Evolutionary conservation across 495 filamentous ascomycete species (phyloP).

Genomic region (Xylaria acuta): DNA sequence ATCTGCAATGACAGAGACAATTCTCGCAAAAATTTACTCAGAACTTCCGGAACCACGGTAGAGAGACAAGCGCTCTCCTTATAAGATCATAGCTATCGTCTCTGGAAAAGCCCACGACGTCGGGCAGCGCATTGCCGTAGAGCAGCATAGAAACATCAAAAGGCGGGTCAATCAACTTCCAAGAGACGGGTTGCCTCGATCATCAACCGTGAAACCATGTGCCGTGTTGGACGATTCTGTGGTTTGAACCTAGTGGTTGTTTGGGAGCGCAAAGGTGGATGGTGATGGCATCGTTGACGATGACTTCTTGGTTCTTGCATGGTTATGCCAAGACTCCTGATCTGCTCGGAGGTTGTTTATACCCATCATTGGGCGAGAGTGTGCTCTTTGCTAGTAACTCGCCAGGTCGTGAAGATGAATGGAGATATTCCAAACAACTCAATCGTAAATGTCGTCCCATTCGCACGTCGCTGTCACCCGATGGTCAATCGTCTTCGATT

Average conservation of each 20-base stretch:
- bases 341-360: conserved; percentile 32
- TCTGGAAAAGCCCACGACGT: background rate
- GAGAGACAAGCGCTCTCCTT: conserved; percentile 15
- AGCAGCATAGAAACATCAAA: conserved; percentile 16
- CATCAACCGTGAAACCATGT: conserved; percentile 22
- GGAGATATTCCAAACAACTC: background rate
- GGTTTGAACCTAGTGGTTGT: background rate
- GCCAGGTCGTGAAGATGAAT: background rate
- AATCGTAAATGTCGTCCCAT: background rate
- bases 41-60: background rate
- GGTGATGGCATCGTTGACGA: background rate
- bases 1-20: background rate
- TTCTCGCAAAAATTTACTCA: background rate
- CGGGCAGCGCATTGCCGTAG: conserved; percentile 24
- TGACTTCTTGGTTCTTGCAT: background rate
- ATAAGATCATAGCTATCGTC: background rate
- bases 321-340: conserved; percentile 37
- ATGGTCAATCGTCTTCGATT: background rate
- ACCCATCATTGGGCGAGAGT: background rate
- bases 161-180: conserved; percentile 15
- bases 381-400: background rate
- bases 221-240: background rate
- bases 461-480: background rate
- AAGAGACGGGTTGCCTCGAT: conserved; percentile 19
- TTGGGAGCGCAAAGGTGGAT: background rate